Conservation (phyloP, 345 rosid species). For the Bruguiera sexangula region DNA sequence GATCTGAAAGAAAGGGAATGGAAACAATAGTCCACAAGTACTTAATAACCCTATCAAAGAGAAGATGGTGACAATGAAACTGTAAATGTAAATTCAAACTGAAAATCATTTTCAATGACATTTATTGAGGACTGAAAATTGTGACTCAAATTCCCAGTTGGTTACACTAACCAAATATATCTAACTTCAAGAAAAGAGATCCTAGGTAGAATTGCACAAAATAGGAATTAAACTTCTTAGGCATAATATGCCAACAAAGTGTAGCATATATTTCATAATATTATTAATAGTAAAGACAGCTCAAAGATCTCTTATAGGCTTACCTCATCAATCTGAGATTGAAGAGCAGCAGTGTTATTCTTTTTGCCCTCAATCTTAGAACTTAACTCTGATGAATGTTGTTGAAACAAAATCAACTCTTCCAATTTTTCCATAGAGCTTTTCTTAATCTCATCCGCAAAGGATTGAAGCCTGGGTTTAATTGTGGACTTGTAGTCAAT, state of each 20-base stretch:
- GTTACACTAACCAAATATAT: too few species aligned
- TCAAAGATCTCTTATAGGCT: conserved; percentile 4
- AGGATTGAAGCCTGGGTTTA: conserved; percentile 57
- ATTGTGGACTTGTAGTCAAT: conserved; percentile 61
- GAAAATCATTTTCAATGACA: too few species aligned
- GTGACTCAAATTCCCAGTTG: too few species aligned
- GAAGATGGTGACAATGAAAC: too few species aligned
- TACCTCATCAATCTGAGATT: conserved; percentile 53
- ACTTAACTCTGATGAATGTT: conserved; percentile 50
- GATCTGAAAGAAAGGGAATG: too few species aligned
- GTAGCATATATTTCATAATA: background rate
- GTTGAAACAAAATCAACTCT: conserved; percentile 51
- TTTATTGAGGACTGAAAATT: too few species aligned
- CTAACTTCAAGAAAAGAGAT: too few species aligned
- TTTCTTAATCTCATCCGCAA: conserved; percentile 46
- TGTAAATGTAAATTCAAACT: too few species aligned
- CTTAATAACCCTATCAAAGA: too few species aligned
- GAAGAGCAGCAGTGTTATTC: conserved; percentile 35
- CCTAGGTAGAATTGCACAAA: too few species aligned
- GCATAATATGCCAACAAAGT: background rate
- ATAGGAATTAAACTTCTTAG: background rate
- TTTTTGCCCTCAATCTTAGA: conserved; percentile 49
- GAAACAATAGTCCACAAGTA: too few species aligned
- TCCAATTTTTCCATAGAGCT: conserved; percentile 51
- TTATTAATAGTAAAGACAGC: background rate